phyloP scores from a whole-genome alignment of 2,329 filamentous ascomycete genomes.

The Alternaria brassicicola region DNA sequence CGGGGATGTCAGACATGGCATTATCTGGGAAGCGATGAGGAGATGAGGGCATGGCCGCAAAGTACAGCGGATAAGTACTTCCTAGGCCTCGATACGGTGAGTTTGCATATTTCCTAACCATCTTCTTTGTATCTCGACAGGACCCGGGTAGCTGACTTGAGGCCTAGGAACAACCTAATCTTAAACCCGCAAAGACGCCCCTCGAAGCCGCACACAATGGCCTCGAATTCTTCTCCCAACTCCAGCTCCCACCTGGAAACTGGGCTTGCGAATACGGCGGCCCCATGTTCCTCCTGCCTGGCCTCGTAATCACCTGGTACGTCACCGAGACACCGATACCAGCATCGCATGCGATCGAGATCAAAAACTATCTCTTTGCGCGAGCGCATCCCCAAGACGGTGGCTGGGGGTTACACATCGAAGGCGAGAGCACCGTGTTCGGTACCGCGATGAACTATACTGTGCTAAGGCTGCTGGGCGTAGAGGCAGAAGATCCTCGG shows the following conservation, averaged over 20 bases:
- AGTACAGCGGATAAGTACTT: slow-evolving; percentile 87
- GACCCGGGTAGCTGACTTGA: not conserved
- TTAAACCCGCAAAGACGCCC: slow-evolving; percentile 73
- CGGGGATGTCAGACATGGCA: slow-evolving; percentile 91
- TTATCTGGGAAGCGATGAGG: slow-evolving; percentile 77
- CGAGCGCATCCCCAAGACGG: slow-evolving; percentile 85
- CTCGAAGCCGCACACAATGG: slow-evolving; percentile 82
- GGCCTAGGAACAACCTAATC: slow-evolving; percentile 72
- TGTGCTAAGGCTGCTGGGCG: slow-evolving; percentile 78
- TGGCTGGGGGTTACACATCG: slow-evolving; percentile 97
- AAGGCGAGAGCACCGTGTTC: slow-evolving; percentile 90
- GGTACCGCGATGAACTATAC: slow-evolving; percentile 91
- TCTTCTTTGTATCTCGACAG: not conserved
- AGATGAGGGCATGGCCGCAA: slow-evolving; percentile 80
- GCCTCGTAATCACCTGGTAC: slow-evolving; percentile 84
- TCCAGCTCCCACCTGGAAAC: slow-evolving; percentile 87
- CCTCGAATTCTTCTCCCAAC: slow-evolving; percentile 83
- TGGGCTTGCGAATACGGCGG: slow-evolving; percentile 99
- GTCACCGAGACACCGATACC: slow-evolving; percentile 87
- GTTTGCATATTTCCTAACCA: not conserved
- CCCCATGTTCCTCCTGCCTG: slow-evolving; percentile 92
- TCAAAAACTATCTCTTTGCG: slow-evolving; percentile 89
- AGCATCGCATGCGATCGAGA: slow-evolving; percentile 79
- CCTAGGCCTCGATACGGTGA: slow-evolving; percentile 78
- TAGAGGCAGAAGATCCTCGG: slow-evolving; percentile 78